Evolutionary conservation across 1,139 yeast species (phyloP), one percentile per base, ranked within the genome.

Genomic region (Yamadazyma trypodendri): DNA sequence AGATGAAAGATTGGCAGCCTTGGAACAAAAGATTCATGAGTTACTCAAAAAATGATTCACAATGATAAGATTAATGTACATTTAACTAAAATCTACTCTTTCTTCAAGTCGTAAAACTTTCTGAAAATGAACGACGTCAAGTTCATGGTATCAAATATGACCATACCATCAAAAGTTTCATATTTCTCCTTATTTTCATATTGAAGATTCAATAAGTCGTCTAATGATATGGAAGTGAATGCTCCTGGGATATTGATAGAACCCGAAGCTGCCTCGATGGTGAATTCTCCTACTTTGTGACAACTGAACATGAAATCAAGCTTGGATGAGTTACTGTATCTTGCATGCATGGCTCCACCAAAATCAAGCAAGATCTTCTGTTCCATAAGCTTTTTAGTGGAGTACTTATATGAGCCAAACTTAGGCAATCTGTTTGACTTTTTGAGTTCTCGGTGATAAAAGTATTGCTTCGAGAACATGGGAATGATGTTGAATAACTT

Each of bases 361-460:
- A 84, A 69, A 39, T 79, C 82, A 5, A 75, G 58, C 21, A 92
- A 57, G 2, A 89, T 75, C 1, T 85, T 84, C 49, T 78, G 83
- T 41, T 89, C 97, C 56, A 76, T 69, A 36, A 92, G 68, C 51
- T 81, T 84, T 44, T 85, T 82, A 3, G 88, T 83, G 0, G 88
- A 75, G 62, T 87, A 86, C 60, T 84, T 86, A 63, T 81, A 87
- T 1, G 94, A 85, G 7, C 96, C 96, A 58, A 83, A 87, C 52
- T 77, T 78, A 2, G 94, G 90, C 32, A 81, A 63, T 33, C 82
- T 68, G 24, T 92, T 87, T 35, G 77, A 59, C 61, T 75, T 80
- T 50, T 81, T 80, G 49, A 86, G 65, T 46, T 82, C 88, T 24
- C 90, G 67, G 52, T 81, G 84, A 53, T 84, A 85, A 61, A 84